Percentiles rank a stretch among this genome's conserved stretches.
phyloP scores from a whole-genome alignment of 2,329 filamentous ascomycete genomes.

The Diaporthe helianthi region DNA sequence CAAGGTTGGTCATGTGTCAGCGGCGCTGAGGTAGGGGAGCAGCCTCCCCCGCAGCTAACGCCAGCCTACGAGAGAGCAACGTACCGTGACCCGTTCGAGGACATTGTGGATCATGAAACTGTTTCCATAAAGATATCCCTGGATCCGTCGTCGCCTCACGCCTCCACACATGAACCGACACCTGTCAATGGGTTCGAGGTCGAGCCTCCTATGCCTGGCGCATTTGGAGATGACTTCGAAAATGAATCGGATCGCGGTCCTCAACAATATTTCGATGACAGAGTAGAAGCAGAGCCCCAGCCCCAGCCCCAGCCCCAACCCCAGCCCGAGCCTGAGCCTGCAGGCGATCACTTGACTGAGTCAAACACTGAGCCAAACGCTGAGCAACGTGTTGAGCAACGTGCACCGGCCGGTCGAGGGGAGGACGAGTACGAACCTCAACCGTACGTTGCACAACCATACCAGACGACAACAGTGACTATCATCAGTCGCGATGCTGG shows the following conservation, averaged over 20 bases:
- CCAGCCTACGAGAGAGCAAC: constrained; percentile 46
- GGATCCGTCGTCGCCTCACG: constrained; percentile 43
- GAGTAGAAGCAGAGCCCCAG: constrained; percentile 30
- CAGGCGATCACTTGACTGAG: constrained; percentile 10
- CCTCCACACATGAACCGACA: neutral
- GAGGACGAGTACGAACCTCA: constrained; percentile 47
- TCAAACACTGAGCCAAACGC: too few relatives aligned
- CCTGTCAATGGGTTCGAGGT: constrained; percentile 39
- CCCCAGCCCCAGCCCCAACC: constrained; percentile 13
- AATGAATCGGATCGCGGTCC: constrained; percentile 16
- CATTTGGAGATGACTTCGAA: constrained; percentile 43
- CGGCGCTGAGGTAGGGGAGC: constrained; percentile 30
- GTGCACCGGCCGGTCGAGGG: neutral
- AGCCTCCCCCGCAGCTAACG: constrained; percentile 40
- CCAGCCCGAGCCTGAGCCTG: constrained; percentile 26
- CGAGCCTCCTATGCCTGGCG: constrained; percentile 40
- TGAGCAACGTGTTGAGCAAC: too few relatives aligned
- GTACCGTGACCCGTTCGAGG: constrained; percentile 60
- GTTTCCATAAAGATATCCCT: constrained; percentile 51
- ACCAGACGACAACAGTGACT: constrained; percentile 56
- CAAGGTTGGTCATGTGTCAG: constrained; percentile 6
- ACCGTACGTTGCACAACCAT: constrained; percentile 45
- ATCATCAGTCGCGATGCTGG: constrained; percentile 56
- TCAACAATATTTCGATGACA: constrained; percentile 30
- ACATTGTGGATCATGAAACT: constrained; percentile 47